Evolutionary conservation across 352 stramenopile genomes (phyloP).

Genomic region (Heterotrichella gracilis): DNA sequence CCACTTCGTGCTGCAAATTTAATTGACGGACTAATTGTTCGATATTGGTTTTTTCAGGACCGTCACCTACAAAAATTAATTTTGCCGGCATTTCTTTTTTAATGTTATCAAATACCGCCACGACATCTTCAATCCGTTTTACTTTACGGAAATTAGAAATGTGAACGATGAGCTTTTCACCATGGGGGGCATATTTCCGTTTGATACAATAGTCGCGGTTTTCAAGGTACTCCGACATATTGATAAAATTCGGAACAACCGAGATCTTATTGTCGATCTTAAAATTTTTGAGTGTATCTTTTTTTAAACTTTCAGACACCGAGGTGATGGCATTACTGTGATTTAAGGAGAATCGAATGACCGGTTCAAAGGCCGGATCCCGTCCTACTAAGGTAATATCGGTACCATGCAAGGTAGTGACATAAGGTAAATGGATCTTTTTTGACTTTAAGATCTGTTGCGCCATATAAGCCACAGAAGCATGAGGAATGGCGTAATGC

Average conservation of each 20-base stretch:
- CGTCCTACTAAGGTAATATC: background rate
- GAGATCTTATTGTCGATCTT: conserved; percentile 1
- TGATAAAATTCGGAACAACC: background rate
- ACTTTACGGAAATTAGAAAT: background rate
- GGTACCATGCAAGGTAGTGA: background rate
- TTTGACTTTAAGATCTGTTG: conserved; percentile 1
- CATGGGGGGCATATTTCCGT: background rate
- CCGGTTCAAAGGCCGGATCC: background rate
- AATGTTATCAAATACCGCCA: background rate
- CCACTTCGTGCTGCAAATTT: background rate
- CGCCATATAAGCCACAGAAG: background rate
- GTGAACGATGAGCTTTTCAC: background rate
- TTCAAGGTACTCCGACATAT: background rate
- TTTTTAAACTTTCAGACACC: background rate
- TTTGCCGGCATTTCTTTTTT: background rate
- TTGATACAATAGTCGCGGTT: background rate
- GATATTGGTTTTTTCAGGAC: background rate
- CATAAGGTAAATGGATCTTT: background rate
- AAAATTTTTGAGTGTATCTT: background rate
- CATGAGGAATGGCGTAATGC: conserved; percentile 9
- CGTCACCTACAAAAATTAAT: background rate
- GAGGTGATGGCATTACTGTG: background rate
- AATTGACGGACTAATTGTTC: background rate
- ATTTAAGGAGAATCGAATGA: background rate
- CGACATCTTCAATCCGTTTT: background rate